Evolutionary conservation across 768 basidiomycete species (phyloP).

Genomic region (Leccinum incarnatum): DNA sequence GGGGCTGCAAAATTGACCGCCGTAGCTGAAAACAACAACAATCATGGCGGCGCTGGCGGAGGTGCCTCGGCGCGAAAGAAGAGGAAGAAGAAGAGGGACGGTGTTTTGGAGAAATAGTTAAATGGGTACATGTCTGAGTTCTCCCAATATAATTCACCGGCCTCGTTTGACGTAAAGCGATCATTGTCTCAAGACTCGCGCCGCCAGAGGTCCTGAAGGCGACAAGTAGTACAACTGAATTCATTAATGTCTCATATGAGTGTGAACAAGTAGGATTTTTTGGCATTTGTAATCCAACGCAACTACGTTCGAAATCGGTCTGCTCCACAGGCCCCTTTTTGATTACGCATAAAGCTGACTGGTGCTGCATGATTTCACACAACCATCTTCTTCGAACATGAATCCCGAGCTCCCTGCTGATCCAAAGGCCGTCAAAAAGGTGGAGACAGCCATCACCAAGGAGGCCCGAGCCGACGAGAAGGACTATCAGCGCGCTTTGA

Average conservation of each 20-base stretch:
- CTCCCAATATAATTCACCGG: neutral
- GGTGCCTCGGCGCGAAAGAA: conserved; percentile 20
- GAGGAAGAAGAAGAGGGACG: conserved; percentile 16
- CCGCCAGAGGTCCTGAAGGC: no score
- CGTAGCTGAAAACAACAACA: neutral
- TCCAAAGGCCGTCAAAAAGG: conserved; percentile 34
- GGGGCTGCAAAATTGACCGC: neutral
- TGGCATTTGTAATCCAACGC: neutral
- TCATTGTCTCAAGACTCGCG: neutral
- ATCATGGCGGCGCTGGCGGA: neutral
- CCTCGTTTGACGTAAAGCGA: neutral
- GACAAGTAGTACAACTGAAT: no score
- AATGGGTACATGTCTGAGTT: neutral
- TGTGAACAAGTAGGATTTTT: no score
- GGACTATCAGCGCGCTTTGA: conserved; percentile 49
- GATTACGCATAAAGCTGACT: neutral
- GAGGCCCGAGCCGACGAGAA: conserved; percentile 54
- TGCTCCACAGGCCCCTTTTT: conserved; percentile 11
- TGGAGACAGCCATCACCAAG: conserved; percentile 44
- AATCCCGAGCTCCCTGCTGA: conserved; percentile 14
- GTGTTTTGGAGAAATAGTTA: conserved; percentile 2
- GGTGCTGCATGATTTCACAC: neutral
- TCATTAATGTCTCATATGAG: no score
- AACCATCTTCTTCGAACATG: conserved; percentile 19
- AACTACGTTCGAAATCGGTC: neutral